phyloP scores from a whole-genome alignment of 129 eudicot species.

The Rutidosis leptorrhynchoides region DNA sequence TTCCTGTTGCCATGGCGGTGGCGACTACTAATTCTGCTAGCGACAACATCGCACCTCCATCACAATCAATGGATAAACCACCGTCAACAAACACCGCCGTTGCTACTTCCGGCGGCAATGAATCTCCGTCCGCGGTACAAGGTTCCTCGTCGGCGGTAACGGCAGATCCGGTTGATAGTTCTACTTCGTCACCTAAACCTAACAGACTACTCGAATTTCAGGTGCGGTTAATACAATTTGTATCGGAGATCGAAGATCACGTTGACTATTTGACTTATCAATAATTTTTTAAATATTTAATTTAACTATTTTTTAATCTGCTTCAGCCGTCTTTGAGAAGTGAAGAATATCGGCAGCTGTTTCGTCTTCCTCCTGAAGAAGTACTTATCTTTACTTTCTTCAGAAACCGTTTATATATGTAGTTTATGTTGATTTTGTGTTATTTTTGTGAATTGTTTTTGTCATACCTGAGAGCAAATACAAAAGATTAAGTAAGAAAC shows the following conservation, averaged over 20 bases:
- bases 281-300: not conserved
- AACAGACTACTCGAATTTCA: slow-evolving; percentile 42
- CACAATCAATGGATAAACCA: slow-evolving; percentile 42
- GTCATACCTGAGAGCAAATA: not conserved
- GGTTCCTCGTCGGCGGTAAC: slow-evolving; percentile 20
- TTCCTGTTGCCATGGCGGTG: slow-evolving; percentile 47
- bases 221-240: slow-evolving; percentile 28
- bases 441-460: not conserved
- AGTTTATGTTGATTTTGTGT: not conserved
- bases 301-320: slow-evolving; percentile 11
- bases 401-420: not conserved
- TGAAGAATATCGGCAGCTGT: slow-evolving; percentile 84
- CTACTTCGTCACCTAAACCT: slow-evolving; percentile 32
- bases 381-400: slow-evolving; percentile 27
- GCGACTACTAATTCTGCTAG: slow-evolving; percentile 38
- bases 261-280: slow-evolving; percentile 13
- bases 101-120: slow-evolving; percentile 18
- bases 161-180: slow-evolving; percentile 28
- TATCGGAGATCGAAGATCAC: slow-evolving; percentile 13
- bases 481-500: not conserved
- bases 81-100: slow-evolving; percentile 32
- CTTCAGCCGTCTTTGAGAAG: slow-evolving; percentile 49
- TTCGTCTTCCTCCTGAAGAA: slow-evolving; percentile 88
- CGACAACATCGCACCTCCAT: slow-evolving; percentile 34
- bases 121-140: slow-evolving; percentile 18